Evolutionary conservation across 192 early-diverging fungal genomes (phyloP), one percentile per base, ranked within the genome.

Genomic region (Linnemannia exigua): DNA sequence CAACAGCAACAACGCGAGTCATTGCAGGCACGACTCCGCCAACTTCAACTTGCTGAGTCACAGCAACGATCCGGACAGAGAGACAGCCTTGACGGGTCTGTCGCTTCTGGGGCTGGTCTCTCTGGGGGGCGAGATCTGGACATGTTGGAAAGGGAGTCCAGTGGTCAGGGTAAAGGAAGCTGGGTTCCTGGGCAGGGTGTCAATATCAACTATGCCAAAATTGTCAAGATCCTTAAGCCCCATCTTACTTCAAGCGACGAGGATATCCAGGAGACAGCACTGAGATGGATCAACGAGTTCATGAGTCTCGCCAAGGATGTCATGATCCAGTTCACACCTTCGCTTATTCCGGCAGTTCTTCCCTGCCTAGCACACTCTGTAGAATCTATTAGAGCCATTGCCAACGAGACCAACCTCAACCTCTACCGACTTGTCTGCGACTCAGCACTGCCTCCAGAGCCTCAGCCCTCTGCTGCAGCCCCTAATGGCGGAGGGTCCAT

Each of bases 221-320:
- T 97, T 82, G 92, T 98, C 1, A 88, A 92, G 38, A 99, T 99
- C 46, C 89, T 99, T 17, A 89, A 93, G 38, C 95, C 96, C 36
- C 96, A 98, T 82, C 87, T 99, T 14, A 91, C 90, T 47, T 93
- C 93, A 15, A 79, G 78, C 74, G 94, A 95, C 52, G 93, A 97
- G 87, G 98, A 99, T 74, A 98, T 97, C 25, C 99, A 99, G 89
- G 94, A 92, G 67, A 97, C 95, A 1, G 97, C 98, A 1, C 85
- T 99, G 25, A 90, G 92, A 54, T 99, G 99, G 99, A 93, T 98
- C 67, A 93, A 95, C 79, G 95, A 95, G 82, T 97, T 99, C 76
- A 95, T 98, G 35, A 87, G 89, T 35, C 88, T 98, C 33, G 95
- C 96, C 28, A 93, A 95, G 54, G 92, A 95, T 20, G 92, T 96